Base-by-base conservation (phyloP, 1,284 basidiomycete species). In the Sanguinoderma infundibulare region DNA sequence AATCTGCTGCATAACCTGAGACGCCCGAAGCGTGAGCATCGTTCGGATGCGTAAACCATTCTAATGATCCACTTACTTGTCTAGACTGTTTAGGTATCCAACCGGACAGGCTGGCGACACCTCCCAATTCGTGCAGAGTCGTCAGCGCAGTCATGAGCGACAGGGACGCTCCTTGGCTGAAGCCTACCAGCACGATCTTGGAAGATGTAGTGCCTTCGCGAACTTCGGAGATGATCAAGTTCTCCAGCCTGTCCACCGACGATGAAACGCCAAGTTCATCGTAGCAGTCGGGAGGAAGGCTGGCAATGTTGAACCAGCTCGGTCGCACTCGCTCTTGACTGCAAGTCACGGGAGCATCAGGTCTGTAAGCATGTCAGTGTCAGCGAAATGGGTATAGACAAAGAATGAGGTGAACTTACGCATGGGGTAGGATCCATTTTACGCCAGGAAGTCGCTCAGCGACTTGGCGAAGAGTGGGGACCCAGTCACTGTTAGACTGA, bases 251-350 rank as follows among this genome's bases (percentile, higher is more conserved):
- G 2, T 69, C 62, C 14, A 80, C 72, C 39, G 79, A 81, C 30
- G 76, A 73, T n/a, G 73, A 55, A 30, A 79, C 74, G 12, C 69
- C 72, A 14, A 62, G 47, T 51, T 78, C 77, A 62, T 82, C 80
- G 62, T 73, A 78, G 52, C 72, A 62, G 10, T 69, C 62, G 0
- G 81, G 81, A 9, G 80, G 81, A 9, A 82, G 69, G 22, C 68
- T 69, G 3, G 70, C 62, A 24, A 82, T 75, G 65, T 82, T 71
- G 67, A 83, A 83, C 82, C 81, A 83, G 54, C 76, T 77, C 7
- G 80, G 75, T n/a, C 76, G 73, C 14, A 61, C 60, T 38, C 69
- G 66, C 4, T 77, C 73, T 44, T 73, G 68, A 59, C 74, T 73
- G 46, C 74, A 70, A 0, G 75, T 73, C 17, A 80, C 75, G 10